These are phyloP conservation scores for Cyclotella baltica DNA, from an alignment of 108 stramenopile genomes.

Conservation along the genomic window DNA sequence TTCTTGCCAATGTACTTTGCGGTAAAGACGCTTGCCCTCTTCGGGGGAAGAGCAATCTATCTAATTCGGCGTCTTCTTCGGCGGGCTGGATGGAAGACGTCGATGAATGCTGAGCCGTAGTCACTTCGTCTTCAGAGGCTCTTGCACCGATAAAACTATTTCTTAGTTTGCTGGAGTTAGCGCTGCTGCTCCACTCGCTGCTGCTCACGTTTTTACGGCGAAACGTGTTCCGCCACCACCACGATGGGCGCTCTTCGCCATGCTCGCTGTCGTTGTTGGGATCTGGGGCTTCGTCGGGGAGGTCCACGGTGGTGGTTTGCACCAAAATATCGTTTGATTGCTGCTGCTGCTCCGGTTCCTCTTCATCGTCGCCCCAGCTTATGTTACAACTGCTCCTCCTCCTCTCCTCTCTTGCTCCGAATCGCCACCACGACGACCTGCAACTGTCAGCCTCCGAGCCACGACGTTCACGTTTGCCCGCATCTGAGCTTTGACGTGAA, in stretches of 20 bases:
- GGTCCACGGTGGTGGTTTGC: neutral
- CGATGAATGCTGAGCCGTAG: neutral
- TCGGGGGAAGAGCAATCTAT: constrained; percentile 3
- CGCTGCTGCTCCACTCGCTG: neutral
- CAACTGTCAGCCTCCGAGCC: neutral
- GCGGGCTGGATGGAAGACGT: neutral
- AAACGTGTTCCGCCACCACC: neutral
- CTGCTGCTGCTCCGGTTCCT: neutral
- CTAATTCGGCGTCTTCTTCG: neutral
- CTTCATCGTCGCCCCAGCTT: neutral
- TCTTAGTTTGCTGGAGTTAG: neutral
- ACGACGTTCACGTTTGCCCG: neutral
- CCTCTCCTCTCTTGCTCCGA: neutral
- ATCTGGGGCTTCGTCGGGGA: no score
- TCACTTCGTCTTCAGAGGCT: neutral
- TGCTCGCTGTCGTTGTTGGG: no score
- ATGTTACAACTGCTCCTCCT: no score
- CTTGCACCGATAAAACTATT: neutral
- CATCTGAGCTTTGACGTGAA: neutral
- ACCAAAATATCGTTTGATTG: neutral
- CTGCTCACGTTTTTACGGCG: neutral
- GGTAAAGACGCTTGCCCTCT: neutral
- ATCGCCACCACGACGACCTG: neutral
- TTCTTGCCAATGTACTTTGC: neutral
- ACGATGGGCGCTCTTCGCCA: neutral